Percentiles rank a stretch among this genome's conserved stretches.
phyloP scores from a whole-genome alignment of 768 basidiomycete species.

The Mycena rosella region DNA sequence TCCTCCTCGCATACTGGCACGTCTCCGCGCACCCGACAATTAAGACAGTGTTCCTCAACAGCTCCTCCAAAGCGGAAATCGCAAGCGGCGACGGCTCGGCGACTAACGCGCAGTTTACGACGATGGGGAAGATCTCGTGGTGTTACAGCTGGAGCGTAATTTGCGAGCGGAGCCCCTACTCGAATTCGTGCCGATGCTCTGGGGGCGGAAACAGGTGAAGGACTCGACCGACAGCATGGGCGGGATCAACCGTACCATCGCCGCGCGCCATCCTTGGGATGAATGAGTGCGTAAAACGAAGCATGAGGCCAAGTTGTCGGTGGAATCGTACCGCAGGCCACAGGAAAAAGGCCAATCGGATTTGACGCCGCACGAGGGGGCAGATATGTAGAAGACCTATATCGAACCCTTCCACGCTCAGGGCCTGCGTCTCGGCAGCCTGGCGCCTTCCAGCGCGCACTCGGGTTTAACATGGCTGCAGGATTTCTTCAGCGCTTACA shows the following conservation, averaged over 20 bases:
- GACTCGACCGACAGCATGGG: slow-evolving; percentile 50
- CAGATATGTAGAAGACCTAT: slow-evolving; percentile 63
- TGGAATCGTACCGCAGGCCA: slow-evolving; percentile 30
- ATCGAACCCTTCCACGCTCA: slow-evolving; percentile 62
- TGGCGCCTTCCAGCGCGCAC: slow-evolving; percentile 65
- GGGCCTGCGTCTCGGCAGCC: slow-evolving; percentile 64
- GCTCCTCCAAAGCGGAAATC: slow-evolving; percentile 61
- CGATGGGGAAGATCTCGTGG: slow-evolving; percentile 65
- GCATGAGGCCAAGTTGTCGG: too few species aligned
- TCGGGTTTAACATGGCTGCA: slow-evolving; percentile 67
- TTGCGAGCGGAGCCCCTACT: slow-evolving; percentile 49
- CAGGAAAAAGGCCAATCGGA: slow-evolving; percentile 63
- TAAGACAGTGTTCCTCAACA: slow-evolving; percentile 42
- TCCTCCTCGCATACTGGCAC: neutral
- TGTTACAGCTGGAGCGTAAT: slow-evolving; percentile 66
- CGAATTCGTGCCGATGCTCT: slow-evolving; percentile 71
- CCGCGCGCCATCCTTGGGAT: slow-evolving; percentile 58
- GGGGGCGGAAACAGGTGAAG: slow-evolving; percentile 57
- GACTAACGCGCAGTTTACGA: slow-evolving; percentile 60
- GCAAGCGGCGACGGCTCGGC: slow-evolving; percentile 61
- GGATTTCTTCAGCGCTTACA: slow-evolving; percentile 64
- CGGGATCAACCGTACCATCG: slow-evolving; percentile 56
- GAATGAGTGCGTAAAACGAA: slow-evolving; percentile 65
- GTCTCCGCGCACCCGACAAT: slow-evolving; percentile 27
- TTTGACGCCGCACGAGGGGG: slow-evolving; percentile 61